These are phyloP conservation scores for Cystofilobasidium capitatum DNA, from an alignment of 768 basidiomycete genomes.

Conservation along the genomic window DNA sequence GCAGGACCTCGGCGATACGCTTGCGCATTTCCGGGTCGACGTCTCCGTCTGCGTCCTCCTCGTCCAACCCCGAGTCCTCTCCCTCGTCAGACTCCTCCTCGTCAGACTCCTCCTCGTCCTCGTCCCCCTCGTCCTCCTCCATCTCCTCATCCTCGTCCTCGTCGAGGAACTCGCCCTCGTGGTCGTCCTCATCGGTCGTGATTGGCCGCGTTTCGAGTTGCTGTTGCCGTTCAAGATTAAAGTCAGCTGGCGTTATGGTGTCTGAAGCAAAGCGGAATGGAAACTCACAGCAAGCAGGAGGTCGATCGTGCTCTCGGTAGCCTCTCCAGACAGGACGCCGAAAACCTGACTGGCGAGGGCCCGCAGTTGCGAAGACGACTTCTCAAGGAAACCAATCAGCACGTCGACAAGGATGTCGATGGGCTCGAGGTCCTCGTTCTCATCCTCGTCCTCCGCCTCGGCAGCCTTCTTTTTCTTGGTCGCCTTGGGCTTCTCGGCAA, in stretches of 20 bases:
- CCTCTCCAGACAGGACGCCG: constrained; percentile 56
- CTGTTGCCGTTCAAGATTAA: not conserved
- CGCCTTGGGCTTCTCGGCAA: constrained; percentile 30
- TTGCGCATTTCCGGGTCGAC: constrained; percentile 51
- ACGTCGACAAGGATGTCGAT: constrained; percentile 78
- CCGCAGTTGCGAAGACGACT: constrained; percentile 68
- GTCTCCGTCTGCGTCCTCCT: constrained; percentile 36
- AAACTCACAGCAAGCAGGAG: constrained; percentile 66
- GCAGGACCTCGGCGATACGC: constrained; percentile 48
- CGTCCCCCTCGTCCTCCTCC: constrained; percentile 33
- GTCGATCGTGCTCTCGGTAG: constrained; percentile 62
- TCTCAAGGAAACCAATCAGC: constrained; percentile 83
- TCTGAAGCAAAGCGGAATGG: not conserved
- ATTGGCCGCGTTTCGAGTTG: constrained; percentile 25
- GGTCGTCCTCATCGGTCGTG: constrained; percentile 34
- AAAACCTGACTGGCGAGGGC: constrained; percentile 72
- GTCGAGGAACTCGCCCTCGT: constrained; percentile 30
- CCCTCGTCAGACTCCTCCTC: constrained; percentile 37
- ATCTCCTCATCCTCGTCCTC: constrained; percentile 42
- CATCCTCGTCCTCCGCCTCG: constrained; percentile 30
- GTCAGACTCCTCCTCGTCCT: constrained; percentile 46
- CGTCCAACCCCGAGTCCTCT: constrained; percentile 42
- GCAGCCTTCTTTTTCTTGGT: constrained; percentile 15
- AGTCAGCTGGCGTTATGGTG: constrained; percentile 17
- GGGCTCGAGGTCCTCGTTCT: constrained; percentile 49